Evolutionary conservation across 345 rosid species (phyloP).

Genomic region (Clarkia xantiana): DNA sequence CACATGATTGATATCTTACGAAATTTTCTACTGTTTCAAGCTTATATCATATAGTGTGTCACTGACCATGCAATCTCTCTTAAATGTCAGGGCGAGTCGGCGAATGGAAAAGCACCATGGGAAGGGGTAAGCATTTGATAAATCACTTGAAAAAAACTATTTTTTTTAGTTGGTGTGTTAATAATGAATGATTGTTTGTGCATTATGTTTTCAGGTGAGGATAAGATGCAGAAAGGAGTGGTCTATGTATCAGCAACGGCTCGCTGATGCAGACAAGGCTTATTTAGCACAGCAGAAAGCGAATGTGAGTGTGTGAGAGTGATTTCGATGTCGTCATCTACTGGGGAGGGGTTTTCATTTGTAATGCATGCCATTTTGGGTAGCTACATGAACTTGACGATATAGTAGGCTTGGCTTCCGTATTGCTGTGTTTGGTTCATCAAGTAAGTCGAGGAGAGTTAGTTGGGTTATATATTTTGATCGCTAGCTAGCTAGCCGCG

Average conservation of each 20-base stretch:
- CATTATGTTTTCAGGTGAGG: constrained; percentile 41
- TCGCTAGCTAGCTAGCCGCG: too few relatives aligned
- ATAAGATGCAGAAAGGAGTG: constrained; percentile 72
- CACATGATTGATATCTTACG: background rate
- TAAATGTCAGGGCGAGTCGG: constrained; percentile 46
- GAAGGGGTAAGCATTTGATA: constrained; percentile 50
- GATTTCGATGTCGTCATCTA: background rate
- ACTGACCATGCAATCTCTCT: background rate
- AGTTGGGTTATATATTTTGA: too few relatives aligned
- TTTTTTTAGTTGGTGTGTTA: too few relatives aligned
- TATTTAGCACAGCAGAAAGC: constrained; percentile 16
- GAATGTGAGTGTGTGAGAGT: constrained; percentile 14
- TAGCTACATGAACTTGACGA: too few relatives aligned
- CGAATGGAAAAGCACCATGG: constrained; percentile 67
- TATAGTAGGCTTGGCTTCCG: too few relatives aligned
- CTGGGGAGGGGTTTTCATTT: background rate
- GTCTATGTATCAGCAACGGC: constrained; percentile 62
- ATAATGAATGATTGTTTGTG: too few relatives aligned
- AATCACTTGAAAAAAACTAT: too few relatives aligned
- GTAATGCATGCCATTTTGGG: background rate
- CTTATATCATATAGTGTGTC: background rate
- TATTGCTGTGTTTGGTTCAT: too few relatives aligned
- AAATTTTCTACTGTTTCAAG: background rate
- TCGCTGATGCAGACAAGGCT: constrained; percentile 46
- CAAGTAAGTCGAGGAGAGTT: too few relatives aligned